Evolutionary conservation across 202 grass and related monocot species (phyloP).

Genomic region (Alloteropsis angusta): DNA sequence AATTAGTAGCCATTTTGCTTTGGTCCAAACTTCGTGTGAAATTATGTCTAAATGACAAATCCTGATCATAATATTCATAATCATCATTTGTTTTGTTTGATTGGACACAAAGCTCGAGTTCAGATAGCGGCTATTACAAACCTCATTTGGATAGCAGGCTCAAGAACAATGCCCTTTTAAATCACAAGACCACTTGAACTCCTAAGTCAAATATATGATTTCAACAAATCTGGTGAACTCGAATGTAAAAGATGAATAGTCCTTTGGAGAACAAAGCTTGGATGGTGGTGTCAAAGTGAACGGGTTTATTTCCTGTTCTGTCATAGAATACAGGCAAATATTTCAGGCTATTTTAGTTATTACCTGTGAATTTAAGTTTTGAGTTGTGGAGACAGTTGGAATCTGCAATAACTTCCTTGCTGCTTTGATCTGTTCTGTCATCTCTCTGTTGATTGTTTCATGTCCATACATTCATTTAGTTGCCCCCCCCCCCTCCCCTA

Average conservation of each 20-base stretch:
- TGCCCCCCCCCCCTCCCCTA: too few relatives aligned
- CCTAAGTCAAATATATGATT: not conserved
- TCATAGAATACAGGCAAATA: not conserved
- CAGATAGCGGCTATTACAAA: not conserved
- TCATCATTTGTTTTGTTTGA: not conserved
- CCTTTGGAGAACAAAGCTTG: not conserved
- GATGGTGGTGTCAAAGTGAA: not conserved
- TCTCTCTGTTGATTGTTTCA: not conserved
- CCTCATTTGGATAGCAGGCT: not conserved
- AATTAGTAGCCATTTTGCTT: not conserved
- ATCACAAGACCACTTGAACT: not conserved
- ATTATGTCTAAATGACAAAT: not conserved
- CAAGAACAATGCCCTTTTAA: not conserved
- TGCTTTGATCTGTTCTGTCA: not conserved
- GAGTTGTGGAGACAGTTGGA: not conserved
- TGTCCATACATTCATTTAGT: slow-evolving; percentile 3
- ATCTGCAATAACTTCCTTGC: not conserved
- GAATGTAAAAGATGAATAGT: not conserved
- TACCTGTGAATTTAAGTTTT: not conserved
- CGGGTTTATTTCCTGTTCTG: not conserved
- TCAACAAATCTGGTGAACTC: not conserved
- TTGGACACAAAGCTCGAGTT: not conserved
- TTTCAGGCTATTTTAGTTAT: not conserved
- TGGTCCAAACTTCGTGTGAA: not conserved
- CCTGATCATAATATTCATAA: not conserved